phyloP scores from a whole-genome alignment of 1,139 yeast species.

The Taphrina betulina region DNA sequence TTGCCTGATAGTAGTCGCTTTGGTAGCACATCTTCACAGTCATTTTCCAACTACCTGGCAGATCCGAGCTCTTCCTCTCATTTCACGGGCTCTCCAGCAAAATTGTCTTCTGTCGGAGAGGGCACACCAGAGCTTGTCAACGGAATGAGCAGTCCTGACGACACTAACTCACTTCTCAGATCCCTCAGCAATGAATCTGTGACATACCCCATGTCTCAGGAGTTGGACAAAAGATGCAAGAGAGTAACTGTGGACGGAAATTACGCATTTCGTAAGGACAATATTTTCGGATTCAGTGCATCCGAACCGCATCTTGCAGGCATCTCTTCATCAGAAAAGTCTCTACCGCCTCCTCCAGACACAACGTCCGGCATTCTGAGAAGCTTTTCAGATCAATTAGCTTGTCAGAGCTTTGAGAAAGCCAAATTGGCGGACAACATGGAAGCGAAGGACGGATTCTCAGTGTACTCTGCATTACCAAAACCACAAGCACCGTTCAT shows the following conservation, averaged over 20 bases:
- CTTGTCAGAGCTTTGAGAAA: too few species aligned
- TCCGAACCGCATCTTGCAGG: background rate
- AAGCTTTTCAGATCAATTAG: too few species aligned
- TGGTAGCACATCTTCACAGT: slow-evolving; percentile 8
- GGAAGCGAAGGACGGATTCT: too few species aligned
- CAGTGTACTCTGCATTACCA: too few species aligned
- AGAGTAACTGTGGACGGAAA: slow-evolving; percentile 1
- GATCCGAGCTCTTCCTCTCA: background rate
- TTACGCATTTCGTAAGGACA: background rate
- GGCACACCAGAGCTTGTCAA: slow-evolving; percentile 23
- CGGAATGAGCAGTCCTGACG: slow-evolving; percentile 23
- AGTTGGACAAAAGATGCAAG: background rate
- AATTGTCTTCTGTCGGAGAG: background rate
- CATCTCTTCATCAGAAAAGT: too few species aligned
- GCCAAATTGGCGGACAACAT: too few species aligned
- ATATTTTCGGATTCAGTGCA: background rate
- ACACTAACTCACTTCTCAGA: background rate
- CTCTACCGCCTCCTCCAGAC: too few species aligned
- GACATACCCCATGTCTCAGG: background rate
- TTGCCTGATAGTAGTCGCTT: background rate
- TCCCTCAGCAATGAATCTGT: slow-evolving; percentile 6
- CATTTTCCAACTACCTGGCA: background rate
- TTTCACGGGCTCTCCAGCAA: slow-evolving; percentile 5
- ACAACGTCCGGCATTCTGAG: too few species aligned
- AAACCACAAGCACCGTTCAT: too few species aligned